Base-by-base conservation (phyloP, 176 grass and related monocot genomes). In the Musa acuminata region DNA sequence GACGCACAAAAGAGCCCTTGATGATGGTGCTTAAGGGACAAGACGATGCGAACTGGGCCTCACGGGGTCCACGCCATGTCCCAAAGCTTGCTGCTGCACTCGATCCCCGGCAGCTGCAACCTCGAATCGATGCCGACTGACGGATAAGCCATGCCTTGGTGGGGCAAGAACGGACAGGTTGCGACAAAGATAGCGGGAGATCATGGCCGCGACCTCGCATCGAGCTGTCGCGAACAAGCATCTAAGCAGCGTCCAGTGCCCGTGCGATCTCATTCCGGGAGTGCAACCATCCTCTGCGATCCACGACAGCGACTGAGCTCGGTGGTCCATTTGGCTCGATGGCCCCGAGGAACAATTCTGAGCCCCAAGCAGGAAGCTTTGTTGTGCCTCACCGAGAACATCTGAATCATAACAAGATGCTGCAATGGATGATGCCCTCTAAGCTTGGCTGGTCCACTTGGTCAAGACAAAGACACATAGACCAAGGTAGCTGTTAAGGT, bases 11-110 rank as follows among this genome's bases (percentile, higher is more conserved):
- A 50, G 67, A 13, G 9, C 0, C 16, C 16, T 49, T 50, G 50
- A 70, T 70, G 67, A 70, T 70, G 67, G 43, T 70, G 67, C 17
- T 70, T 70, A 70, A 70, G 67, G 43, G 43, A 50, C 67, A 70
- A 21, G 10, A 70, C 35, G 35, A 51, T 21, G 67, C 17, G 1
- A 10, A 70, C 51, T 70, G 67, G 67, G 67, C 19, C 48, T 70
- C 67, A 51, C 17, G 21, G 35, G 67, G 67, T 49, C 35, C 67
- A 70, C 48, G 29, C 19, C 49, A 51, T 70, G 64, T 51, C 9
- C 67, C 25, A 20, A 50, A 21, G 35, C 35, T 43, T 43, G 35
- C 35, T 43, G 35, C 35, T 43, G 67, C 67, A 70, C 35, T 70
- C 67, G 51, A 70, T 70, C 67, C 57, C 67, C 51, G 67, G 35